A percentile compares a stretch with the other conserved stretches of the same genome.
Conservation (phyloP, 352 stramenopile species). For the Elongisporangium anandrum region DNA sequence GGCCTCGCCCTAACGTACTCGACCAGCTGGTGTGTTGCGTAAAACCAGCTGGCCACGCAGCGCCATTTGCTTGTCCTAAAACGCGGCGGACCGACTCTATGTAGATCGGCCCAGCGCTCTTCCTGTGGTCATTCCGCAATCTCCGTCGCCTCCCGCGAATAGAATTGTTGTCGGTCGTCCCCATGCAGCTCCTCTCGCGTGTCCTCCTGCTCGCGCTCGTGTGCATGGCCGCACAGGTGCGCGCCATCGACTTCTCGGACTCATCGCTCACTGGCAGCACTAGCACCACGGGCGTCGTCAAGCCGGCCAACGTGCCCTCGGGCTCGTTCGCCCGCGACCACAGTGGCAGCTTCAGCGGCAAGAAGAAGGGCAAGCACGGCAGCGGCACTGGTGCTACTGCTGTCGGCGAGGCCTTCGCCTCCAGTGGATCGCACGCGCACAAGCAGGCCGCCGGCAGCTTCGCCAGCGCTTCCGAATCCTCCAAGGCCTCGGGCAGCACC, state of each 20-base stretch:
- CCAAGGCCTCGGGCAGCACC: slow-evolving; percentile 3
- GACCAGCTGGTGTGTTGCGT: not conserved
- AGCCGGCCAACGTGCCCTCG: slow-evolving; percentile 7
- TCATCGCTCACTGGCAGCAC: slow-evolving; percentile 12
- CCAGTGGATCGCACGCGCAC: slow-evolving; percentile 15
- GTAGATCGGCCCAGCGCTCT: not conserved
- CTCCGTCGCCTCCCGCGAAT: not conserved
- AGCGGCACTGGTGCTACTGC: slow-evolving; percentile 5
- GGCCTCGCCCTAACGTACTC: not conserved
- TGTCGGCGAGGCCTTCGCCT: slow-evolving; percentile 2
- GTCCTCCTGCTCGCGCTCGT: slow-evolving; percentile 48
- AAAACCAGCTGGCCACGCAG: slow-evolving; percentile 11
- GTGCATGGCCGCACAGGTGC: slow-evolving; percentile 41
- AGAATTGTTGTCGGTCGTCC: not conserved
- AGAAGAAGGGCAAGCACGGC: slow-evolving; percentile 2
- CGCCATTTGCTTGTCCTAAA: slow-evolving; percentile 7
- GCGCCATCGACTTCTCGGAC: slow-evolving; percentile 45
- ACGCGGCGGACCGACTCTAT: not conserved
- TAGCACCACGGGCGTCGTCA: slow-evolving; percentile 13
- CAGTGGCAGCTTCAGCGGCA: too few species aligned
- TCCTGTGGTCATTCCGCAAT: slow-evolving; percentile 10
- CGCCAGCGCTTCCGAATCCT: slow-evolving; percentile 3
- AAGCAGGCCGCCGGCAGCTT: slow-evolving; percentile 28
- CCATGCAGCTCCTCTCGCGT: slow-evolving; percentile 36
- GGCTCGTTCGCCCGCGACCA: slow-evolving; percentile 6